Evolutionary conservation across 2,329 filamentous ascomycete species (phyloP), one percentile per base, ranked within the genome.

Genomic region (Fusarium gaditjirri): DNA sequence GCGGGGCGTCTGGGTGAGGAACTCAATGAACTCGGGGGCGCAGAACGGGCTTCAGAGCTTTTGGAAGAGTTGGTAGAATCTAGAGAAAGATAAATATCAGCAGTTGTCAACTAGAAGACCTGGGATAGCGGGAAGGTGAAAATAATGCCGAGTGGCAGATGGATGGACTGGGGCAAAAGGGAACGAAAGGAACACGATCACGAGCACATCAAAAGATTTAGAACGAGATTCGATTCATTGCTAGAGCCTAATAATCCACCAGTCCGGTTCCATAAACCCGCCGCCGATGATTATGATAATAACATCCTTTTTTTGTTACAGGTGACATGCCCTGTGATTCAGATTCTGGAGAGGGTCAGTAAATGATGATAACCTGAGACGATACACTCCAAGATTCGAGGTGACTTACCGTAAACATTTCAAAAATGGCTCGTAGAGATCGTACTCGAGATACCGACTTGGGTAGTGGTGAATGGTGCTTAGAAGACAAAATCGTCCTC

Each of bases 11-110:
- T 80, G 21, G 75, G 78, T 1, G 61, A 76, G 5, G 78, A 81
- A 47, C 57, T 81, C 21, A 77, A 76, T 11, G 60, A 61, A 5
- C 72, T 78, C 7, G 79, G 79, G 0, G 79, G 79, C 19, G 77
- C 74, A 11, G 60, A 60, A 11, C 71, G 44, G 14, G 76, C 78
- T 14, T 76, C 75, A 25, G 76, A 78, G 54, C 44, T 77, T 21
- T 61, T 80, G 23, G 79, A 80, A 38, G 57, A 84, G 38, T 44
- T 79, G 35, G 58, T 44, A 17, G 35, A 58, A 16, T 56, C 70
- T 56, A 55, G 31, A n/a, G 38, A 1, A 25, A 49, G 3, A 35
- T 36, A 31, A 41, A 53, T 2, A n/a, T 39, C 35, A 29, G 49
- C 33, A 4, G 7, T 3, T 53, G 35, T 29, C 35, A 17, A 21